Evolutionary conservation across 2,329 filamentous ascomycete genomes (phyloP), one percentile per base, ranked within the genome.

Genomic region (Chaetomium olivaceum): DNA sequence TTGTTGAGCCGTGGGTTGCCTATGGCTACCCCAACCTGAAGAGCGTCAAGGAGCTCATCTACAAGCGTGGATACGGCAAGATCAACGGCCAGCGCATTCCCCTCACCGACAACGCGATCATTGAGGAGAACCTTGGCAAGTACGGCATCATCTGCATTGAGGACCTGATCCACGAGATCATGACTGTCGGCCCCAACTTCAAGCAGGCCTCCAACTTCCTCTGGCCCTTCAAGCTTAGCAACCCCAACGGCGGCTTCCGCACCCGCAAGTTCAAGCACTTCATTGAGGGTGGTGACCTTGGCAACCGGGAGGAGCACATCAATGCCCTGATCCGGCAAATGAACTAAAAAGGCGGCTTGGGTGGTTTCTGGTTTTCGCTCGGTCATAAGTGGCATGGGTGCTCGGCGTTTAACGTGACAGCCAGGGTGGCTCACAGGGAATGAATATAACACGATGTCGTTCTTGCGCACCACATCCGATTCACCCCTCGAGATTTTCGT

Each of bases 21-120:
- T 99, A 98, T 82, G 95, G 95, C 81, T 98, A 98, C 87, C 95
- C 95, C 82, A 98, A 97, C 89, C 91, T 98, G 73, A 99, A 99
- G 91, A 92, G 89, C 79, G 89, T 99, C 82, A 96, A 96, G 83
- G 95, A 99, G 87, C 93, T 99, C 79, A 83, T 99, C 87, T 99
- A 99, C 90, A 99, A 98, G 92, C 94, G 95, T 76, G 95, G 95
- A 77, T 98, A 99, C 83, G 95, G 94, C 80, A 99, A 98, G 89
- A 85, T 97, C 82, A 88, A 97, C 86, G 97, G 97, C 90, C 93
- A 98, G 87, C 93, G 95, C 77, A 87, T 96, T 79, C 88, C 95
- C 73, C 88, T 99, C 71, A 97, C 94, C 75, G 94, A 99, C 88
- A 98, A 99, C 87, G 84, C 93, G 80, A 90, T 99, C 81, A 93